Conservation (phyloP, 1,139 yeast genomes). For the Taphrina sp. region DNA sequence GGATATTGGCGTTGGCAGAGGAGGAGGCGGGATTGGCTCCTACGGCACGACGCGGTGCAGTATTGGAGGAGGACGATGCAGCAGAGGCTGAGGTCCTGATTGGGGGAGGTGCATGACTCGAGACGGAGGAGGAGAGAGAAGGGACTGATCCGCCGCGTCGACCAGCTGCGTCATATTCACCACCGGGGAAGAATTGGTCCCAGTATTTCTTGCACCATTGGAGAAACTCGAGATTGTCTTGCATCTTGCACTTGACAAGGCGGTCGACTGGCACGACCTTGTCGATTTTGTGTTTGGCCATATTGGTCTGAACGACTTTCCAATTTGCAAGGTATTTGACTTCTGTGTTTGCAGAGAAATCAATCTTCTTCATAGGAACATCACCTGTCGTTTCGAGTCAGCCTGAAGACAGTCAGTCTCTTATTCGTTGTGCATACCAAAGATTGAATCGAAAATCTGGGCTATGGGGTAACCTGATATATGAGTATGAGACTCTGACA, state of each 20-base stretch:
- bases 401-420: conserved; percentile 73
- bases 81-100: background rate
- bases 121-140: conserved; percentile 5
- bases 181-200: conserved; percentile 71
- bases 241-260: conserved; percentile 81
- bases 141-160: conserved; percentile 47
- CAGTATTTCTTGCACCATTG: conserved; percentile 89
- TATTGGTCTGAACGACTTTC: conserved; percentile 78
- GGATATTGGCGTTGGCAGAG: conserved; percentile 25
- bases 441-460: conserved; percentile 82
- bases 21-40: conserved; percentile 7
- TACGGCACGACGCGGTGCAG: conserved; percentile 19
- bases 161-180: conserved; percentile 63
- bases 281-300: conserved; percentile 67
- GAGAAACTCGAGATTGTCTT: conserved; percentile 86
- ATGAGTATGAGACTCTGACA: background rate
- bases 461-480: conserved; percentile 58
- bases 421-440: no score
- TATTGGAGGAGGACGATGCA: conserved; percentile 3
- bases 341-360: conserved; percentile 64
- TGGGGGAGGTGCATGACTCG: conserved; percentile 10
- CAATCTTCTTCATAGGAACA: conserved; percentile 31
- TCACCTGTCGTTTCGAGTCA: conserved; percentile 51
- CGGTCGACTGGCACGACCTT: conserved; percentile 77
- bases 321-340: conserved; percentile 78